Conservation (phyloP, 176 grass and related monocot species). For the Themeda triandra region DNA sequence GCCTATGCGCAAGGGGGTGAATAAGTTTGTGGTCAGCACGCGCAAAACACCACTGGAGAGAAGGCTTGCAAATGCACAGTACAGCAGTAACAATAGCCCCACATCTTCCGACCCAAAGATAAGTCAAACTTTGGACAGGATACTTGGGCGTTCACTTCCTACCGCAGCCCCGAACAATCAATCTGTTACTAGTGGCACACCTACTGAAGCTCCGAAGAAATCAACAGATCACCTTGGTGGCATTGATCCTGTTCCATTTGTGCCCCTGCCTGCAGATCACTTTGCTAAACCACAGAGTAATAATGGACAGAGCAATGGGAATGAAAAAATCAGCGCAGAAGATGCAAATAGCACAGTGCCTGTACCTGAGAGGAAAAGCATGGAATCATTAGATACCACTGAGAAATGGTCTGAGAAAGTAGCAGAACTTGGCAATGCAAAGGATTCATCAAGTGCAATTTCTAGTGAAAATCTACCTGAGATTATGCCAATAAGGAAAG, state of each 20-base stretch:
- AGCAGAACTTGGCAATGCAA: constrained; percentile 30
- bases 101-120: constrained; percentile 47
- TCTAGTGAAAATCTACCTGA: constrained; percentile 61
- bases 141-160: constrained; percentile 58
- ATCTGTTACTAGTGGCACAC: constrained; percentile 11
- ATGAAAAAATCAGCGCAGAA: constrained; percentile 15
- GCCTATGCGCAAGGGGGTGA: constrained; percentile 70
- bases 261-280: constrained; percentile 66
- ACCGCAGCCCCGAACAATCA: constrained; percentile 22
- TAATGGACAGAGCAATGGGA: constrained; percentile 23
- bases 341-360: not conserved
- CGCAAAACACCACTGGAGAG: constrained; percentile 65
- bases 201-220: constrained; percentile 30
- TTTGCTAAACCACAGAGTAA: constrained; percentile 58
- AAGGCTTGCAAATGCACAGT: constrained; percentile 56
- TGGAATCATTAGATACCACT: constrained; percentile 18
- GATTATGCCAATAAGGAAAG: constrained; percentile 84
- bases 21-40: constrained; percentile 75
- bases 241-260: constrained; percentile 61
- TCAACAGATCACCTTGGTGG: constrained; percentile 36
- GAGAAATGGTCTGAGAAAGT: constrained; percentile 51
- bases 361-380: constrained; percentile 11
- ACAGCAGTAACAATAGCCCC: constrained; percentile 21
- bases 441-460: constrained; percentile 31
- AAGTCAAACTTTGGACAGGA: constrained; percentile 84